These are phyloP conservation scores for Yamadazyma phyllophila DNA, from an alignment of 805 yeast genomes.

Conservation along the genomic window DNA sequence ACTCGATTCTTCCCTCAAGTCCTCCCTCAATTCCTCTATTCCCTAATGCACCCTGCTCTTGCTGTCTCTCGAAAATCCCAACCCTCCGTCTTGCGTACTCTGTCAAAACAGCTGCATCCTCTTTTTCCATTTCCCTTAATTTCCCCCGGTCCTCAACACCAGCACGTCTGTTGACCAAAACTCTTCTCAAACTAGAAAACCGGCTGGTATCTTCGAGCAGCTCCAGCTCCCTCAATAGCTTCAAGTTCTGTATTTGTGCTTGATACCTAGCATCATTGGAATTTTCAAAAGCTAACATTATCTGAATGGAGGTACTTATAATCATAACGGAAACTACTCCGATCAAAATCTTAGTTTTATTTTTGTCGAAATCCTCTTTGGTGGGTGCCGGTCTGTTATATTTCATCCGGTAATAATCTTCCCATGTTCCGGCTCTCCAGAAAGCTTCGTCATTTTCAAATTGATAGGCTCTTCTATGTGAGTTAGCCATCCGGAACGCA, in stretches of 20 bases:
- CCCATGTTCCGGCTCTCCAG: constrained; percentile 67
- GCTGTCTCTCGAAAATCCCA: background rate
- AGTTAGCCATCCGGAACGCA: constrained; percentile 37
- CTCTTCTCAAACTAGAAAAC: constrained; percentile 32
- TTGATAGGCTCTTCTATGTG: constrained; percentile 31
- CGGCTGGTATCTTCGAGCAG: constrained; percentile 21
- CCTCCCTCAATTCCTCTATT: too few relatives aligned
- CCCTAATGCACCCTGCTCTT: too few relatives aligned
- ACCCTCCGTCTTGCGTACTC: constrained; percentile 32
- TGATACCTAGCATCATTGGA: constrained; percentile 29
- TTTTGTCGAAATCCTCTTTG: constrained; percentile 39
- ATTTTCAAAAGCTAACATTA: constrained; percentile 36
- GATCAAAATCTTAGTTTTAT: constrained; percentile 39
- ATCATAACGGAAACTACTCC: constrained; percentile 33
- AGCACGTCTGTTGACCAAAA: constrained; percentile 33
- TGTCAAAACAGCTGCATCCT: constrained; percentile 30
- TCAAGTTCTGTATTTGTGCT: constrained; percentile 24
- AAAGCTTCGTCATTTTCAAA: constrained; percentile 42
- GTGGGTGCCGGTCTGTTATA: constrained; percentile 39
- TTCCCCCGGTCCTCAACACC: constrained; percentile 19
- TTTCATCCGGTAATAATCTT: constrained; percentile 51
- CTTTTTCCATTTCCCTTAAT: constrained; percentile 16
- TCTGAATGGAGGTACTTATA: constrained; percentile 31
- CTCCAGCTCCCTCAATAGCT: constrained; percentile 28
- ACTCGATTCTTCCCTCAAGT: too few relatives aligned